Conservation (phyloP, 257 asterid species). For the Thymus mandschuricus region DNA sequence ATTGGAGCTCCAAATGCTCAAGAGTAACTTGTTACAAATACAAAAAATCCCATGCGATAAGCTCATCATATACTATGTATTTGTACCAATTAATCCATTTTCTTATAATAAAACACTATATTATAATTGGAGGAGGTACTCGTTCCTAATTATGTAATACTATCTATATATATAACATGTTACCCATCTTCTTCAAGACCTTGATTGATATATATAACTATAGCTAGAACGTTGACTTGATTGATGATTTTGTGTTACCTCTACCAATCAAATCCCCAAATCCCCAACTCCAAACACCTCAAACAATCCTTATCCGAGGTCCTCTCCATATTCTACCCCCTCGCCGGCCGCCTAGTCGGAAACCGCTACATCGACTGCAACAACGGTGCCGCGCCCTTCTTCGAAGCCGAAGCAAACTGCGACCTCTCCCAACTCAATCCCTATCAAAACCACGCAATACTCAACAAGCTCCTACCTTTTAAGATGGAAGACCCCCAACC, state of each 20-base stretch:
- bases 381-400: constrained; percentile 42
- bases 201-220: too few relatives aligned
- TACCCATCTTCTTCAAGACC: too few relatives aligned
- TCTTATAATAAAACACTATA: neutral
- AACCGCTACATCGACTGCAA: constrained; percentile 43
- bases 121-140: too few relatives aligned
- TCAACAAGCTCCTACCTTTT: constrained; percentile 40
- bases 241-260: too few relatives aligned
- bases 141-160: too few relatives aligned
- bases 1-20: too few relatives aligned
- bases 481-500: neutral
- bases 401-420: constrained; percentile 42
- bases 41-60: too few relatives aligned
- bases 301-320: constrained; percentile 44
- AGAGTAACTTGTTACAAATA: too few relatives aligned
- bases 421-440: constrained; percentile 28
- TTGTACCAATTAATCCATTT: neutral
- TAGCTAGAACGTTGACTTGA: too few relatives aligned
- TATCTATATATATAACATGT: too few relatives aligned
- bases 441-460: constrained; percentile 25
- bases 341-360: constrained; percentile 45
- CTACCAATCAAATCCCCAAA: constrained; percentile 2
- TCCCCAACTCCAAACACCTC: constrained; percentile 26
- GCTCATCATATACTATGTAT: too few relatives aligned
- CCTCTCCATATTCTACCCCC: constrained; percentile 48